Evolutionary conservation across 2,329 filamentous ascomycete species (phyloP), one percentile per base, ranked within the genome.

Genomic region (Diaporthe ilicicola): DNA sequence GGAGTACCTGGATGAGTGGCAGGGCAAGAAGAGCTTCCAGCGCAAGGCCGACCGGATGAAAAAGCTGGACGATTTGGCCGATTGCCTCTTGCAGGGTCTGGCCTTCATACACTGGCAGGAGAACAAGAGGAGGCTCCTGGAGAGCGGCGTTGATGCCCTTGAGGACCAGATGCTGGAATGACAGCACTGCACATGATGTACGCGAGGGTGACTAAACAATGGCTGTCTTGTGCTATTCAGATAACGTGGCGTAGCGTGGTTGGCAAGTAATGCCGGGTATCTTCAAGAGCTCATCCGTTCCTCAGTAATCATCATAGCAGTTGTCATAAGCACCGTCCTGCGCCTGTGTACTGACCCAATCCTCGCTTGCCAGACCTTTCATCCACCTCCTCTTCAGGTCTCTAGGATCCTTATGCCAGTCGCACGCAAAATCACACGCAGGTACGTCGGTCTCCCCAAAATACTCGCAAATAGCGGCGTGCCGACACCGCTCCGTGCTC

Each of bases 31-130:
- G 70, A 75, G 75, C 66, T 73, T 69, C 62, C 73, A 73, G 74
- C 77, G 74, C 59, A 78, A 73, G 71, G 77, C 34, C 71, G 75
- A 77, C 70, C 76, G 76, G 70, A 74, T 78, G 61, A 79, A 74
- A n/a, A 96, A 96, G 80, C 80, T 95, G 67, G 94, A 97, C 79
- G 94, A 97, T 82, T 81, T 97, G 62, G 92, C 93, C 0, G 94
- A 97, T 82, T 93, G 91, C 78, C 82, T 96, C 32, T 79, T 96
- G 67, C 94, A 97, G 79, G 94, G 90, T 2, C 85, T 94, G 71
- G 91, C 93, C 3, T 95, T 92, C 90, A 80, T 94, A 46, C 86
- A 90, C 72, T 97, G 94, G 94, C 89, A 94, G 77, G 82, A 85
- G 75, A 92, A 92, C 75, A 82, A 81, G 73, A 77, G 76, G 32